These are phyloP conservation scores for Eucalyptus fibrosa DNA, from an alignment of 345 rosid genomes.

Conservation along the genomic window DNA sequence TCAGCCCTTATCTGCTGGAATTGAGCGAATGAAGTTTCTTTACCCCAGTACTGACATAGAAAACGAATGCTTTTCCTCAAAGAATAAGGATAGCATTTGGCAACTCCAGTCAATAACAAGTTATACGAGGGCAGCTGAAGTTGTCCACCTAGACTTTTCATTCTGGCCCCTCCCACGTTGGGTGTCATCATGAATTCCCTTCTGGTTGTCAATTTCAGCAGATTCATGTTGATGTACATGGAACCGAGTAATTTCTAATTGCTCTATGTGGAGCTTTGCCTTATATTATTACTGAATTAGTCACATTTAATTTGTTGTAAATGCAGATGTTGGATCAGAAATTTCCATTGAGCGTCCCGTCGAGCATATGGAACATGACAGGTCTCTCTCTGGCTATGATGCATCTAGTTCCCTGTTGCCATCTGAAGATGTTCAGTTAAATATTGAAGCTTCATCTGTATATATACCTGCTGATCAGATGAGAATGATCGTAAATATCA, in stretches of 20 bases:
- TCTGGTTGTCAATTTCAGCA: not conserved
- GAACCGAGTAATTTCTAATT: not conserved
- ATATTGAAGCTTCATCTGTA: constrained; percentile 40
- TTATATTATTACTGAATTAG: not conserved
- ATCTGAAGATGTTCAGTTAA: constrained; percentile 27
- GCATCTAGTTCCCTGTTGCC: constrained; percentile 13
- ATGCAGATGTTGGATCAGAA: constrained; percentile 18
- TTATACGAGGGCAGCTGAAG: not conserved
- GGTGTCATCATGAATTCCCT: not conserved
- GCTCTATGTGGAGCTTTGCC: not conserved
- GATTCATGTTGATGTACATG: not conserved
- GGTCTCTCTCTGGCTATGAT: constrained; percentile 20
- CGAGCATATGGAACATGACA: constrained; percentile 19
- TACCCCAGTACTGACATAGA: not conserved
- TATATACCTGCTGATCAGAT: constrained; percentile 76
- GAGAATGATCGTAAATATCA: constrained; percentile 65
- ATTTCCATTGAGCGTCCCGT: constrained; percentile 23
- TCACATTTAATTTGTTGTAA: not conserved
- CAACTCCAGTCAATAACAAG: not conserved
- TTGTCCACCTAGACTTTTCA: not conserved
- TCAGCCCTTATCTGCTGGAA: not conserved
- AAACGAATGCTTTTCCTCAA: not conserved
- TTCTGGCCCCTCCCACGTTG: not conserved
- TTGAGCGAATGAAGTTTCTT: not conserved
- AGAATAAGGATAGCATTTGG: not conserved